Conservation (phyloP, 192 early-diverging fungal species). For the Gigaspora rosea region DNA sequence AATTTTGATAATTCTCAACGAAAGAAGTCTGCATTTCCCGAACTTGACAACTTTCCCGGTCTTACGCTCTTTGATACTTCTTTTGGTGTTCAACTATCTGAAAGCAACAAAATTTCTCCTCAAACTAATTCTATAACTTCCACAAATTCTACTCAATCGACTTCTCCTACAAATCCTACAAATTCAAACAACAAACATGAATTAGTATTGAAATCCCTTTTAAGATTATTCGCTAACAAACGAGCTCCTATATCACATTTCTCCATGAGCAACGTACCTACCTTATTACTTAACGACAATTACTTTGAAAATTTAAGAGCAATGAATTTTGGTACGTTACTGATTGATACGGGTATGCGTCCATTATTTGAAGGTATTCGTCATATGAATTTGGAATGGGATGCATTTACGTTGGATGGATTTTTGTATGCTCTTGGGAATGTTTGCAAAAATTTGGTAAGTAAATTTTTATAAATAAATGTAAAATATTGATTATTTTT, state of each 20-base stretch:
- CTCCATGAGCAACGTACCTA: background rate
- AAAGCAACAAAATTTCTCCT: no score
- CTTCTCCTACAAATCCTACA: no score
- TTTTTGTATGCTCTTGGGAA: background rate
- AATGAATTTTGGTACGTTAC: background rate
- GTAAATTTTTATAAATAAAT: background rate
- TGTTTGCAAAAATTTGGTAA: background rate
- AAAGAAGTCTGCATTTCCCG: background rate
- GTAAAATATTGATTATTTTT: no score
- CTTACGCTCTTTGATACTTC: background rate
- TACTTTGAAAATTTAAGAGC: slow-evolving; percentile 5
- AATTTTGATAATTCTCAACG: background rate
- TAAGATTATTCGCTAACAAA: slow-evolving; percentile 4
- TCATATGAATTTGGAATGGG: background rate
- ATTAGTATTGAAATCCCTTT: background rate
- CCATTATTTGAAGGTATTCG: background rate
- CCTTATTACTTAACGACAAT: background rate
- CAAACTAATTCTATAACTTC: no score
- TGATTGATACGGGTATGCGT: background rate
- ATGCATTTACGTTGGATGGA: slow-evolving; percentile 5
- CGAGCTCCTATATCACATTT: background rate
- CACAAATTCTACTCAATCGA: no score
- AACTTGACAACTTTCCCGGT: background rate
- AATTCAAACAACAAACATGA: background rate
- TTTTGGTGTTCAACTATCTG: no score